Base-by-base conservation (phyloP, 2,329 filamentous ascomycete genomes). In the Fonsecaea nubica region DNA sequence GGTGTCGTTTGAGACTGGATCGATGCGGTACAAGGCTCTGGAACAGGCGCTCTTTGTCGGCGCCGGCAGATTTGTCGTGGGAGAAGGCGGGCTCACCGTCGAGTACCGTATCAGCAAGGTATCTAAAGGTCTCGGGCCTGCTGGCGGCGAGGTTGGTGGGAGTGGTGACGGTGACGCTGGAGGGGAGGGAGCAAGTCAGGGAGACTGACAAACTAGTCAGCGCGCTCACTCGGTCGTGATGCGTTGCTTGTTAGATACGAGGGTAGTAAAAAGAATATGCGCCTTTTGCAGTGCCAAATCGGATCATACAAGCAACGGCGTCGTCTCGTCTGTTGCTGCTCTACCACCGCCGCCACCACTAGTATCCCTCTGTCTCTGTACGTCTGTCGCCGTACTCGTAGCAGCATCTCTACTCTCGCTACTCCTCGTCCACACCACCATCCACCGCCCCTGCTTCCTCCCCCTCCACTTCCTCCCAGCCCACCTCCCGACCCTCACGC, bases 401-500 rank as follows among this genome's bases (percentile, higher is more conserved):
- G 35, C 9, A 25, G 45, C 56, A 57, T 64, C 60, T 35, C 53
- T 61, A 3, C 48, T 54, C 30, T 21, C 12, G 25, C 25, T 25
- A 25, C 25, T 25, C 12, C n/a, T 9, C 33, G 45, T 42, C 25
- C 15, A 15, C 38, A 15, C 12, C 5, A 15, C 12, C 12, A 58
- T 54, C 58, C 58, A 69, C 69, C 64, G 68, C 12, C 67, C 69
- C 48, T 56, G 35, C 42, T 53, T 32, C 53, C 74, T 12, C 69
- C 7, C 45, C 72, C 15, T 65, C 71, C 52, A 60, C 62, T 50
- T 63, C 62, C 65, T 57, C 30, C 38, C 50, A 13, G 35, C 55
- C 67, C 63, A 69, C 35, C 62, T 72, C 54, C 86, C 88, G 75
- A 93, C 89, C 63, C 89, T 87, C 56, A 93, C 84, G 75, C 92